Percentiles rank a stretch among this genome's conserved stretches.
Evolutionary conservation across 805 yeast species (phyloP).

Genomic region (Candida vartiovaarae): DNA sequence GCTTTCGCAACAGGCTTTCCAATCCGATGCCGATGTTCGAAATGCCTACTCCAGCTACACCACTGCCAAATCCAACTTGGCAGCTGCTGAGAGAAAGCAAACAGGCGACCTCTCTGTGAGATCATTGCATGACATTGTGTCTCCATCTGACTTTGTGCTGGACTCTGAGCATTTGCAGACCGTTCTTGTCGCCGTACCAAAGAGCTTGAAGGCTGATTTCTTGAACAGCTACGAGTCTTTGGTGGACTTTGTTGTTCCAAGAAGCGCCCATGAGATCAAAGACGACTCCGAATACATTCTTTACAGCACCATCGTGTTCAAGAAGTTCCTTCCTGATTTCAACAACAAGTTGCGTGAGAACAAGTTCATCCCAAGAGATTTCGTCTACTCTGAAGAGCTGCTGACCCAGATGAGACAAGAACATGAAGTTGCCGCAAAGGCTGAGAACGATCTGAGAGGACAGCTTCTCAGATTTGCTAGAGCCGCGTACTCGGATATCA

Average conservation of each 20-base stretch:
- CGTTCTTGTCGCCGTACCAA: conserved; percentile 84
- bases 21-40: conserved; percentile 80
- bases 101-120: conserved; percentile 90
- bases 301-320: conserved; percentile 78
- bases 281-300: conserved; percentile 69
- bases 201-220: conserved; percentile 51
- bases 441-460: conserved; percentile 64
- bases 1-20: conserved; percentile 70
- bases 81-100: conserved; percentile 87
- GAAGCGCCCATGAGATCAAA: conserved; percentile 67
- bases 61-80: conserved; percentile 73
- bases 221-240: conserved; percentile 67
- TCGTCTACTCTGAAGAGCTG: conserved; percentile 72
- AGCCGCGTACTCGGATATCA: conserved; percentile 84
- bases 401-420: conserved; percentile 72
- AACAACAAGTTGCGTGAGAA: conserved; percentile 67
- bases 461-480: conserved; percentile 79
- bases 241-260: conserved; percentile 81
- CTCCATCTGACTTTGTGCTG: conserved; percentile 74
- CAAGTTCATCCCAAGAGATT: conserved; percentile 91
- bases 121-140: conserved; percentile 84
- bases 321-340: conserved; percentile 69
- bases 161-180: conserved; percentile 84
- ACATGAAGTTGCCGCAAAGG: conserved; percentile 64
- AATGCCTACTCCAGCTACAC: conserved; percentile 68